A percentile compares a stretch with the other conserved stretches of the same genome.
These are phyloP conservation scores for Imleria badia DNA, from an alignment of 768 basidiomycete species.

Conservation along the genomic window DNA sequence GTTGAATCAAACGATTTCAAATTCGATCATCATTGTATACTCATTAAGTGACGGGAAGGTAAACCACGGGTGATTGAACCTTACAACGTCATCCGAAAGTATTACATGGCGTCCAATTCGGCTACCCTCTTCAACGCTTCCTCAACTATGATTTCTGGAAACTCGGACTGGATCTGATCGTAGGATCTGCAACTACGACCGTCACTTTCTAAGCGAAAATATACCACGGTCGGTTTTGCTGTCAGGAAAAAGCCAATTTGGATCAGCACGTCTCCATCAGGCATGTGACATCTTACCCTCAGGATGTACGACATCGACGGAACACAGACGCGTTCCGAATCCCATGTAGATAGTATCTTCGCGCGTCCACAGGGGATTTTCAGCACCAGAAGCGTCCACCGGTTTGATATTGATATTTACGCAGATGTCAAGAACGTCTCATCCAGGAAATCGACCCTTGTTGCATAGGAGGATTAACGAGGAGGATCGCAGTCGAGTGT, in stretches of 20 bases:
- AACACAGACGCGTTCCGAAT: slow-evolving; percentile 12
- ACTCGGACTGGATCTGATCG: slow-evolving; percentile 23
- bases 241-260: neutral
- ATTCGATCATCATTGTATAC: no score
- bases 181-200: slow-evolving; percentile 19
- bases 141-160: slow-evolving; percentile 21
- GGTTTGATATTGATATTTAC: neutral
- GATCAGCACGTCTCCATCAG: neutral
- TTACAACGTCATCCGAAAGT: neutral
- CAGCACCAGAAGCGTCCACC: neutral
- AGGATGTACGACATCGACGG: slow-evolving; percentile 6
- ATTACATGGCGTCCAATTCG: slow-evolving; percentile 4
- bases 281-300: neutral
- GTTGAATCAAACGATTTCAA: no score
- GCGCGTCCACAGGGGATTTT: slow-evolving; percentile 18
- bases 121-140: slow-evolving; percentile 15
- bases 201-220: slow-evolving; percentile 19
- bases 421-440: neutral
- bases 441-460: neutral
- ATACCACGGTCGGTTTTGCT: slow-evolving; percentile 20
- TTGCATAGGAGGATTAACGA: slow-evolving; percentile 20
- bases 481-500: slow-evolving; percentile 13
- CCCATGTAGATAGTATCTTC: slow-evolving; percentile 6
- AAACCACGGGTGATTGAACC: neutral
- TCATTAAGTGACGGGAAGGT: no score